A percentile compares a stretch with the other conserved stretches of the same genome.
Evolutionary conservation across 805 yeast genomes (phyloP).

Genomic region (Aciculoconidium aculeatum): DNA sequence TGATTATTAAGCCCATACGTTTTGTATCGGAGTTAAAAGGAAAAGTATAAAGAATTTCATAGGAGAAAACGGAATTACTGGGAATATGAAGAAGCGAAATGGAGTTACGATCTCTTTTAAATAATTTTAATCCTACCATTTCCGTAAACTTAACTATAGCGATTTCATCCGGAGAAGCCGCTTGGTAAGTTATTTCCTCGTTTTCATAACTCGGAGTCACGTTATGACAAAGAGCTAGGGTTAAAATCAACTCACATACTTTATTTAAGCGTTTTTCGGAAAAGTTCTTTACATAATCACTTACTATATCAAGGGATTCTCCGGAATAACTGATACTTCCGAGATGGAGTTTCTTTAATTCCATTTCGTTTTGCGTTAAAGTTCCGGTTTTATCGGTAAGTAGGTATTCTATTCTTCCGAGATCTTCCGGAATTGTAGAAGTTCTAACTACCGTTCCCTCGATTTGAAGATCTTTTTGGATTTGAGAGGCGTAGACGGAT

Average conservation of each 20-base stretch:
- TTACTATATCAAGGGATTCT: constrained; percentile 86
- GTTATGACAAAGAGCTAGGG: constrained; percentile 92
- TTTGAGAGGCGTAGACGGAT: constrained; percentile 91
- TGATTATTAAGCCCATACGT: constrained; percentile 88
- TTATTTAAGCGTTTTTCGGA: constrained; percentile 47
- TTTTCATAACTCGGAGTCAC: constrained; percentile 81
- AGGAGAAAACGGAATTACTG: constrained; percentile 46
- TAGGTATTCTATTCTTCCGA: constrained; percentile 91
- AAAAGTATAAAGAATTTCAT: constrained; percentile 72
- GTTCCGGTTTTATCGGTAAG: constrained; percentile 96
- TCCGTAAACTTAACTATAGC: constrained; percentile 95
- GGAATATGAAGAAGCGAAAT: constrained; percentile 62
- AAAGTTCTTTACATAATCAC: constrained; percentile 48
- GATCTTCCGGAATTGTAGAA: constrained; percentile 95
- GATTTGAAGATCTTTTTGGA: constrained; percentile 78
- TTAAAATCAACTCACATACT: constrained; percentile 73
- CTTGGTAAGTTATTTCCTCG: constrained; percentile 79
- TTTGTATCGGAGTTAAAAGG: constrained; percentile 96
- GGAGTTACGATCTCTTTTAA: constrained; percentile 75
- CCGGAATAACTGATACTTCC: constrained; percentile 91
- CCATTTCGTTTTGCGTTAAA: constrained; percentile 97
- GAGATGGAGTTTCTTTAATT: constrained; percentile 82
- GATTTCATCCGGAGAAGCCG: constrained; percentile 97
- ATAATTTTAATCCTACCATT: constrained; percentile 71
- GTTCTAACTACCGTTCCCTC: constrained; percentile 91